Conservation (phyloP, 1,284 basidiomycete species). For the Amylostereum areolatum region DNA sequence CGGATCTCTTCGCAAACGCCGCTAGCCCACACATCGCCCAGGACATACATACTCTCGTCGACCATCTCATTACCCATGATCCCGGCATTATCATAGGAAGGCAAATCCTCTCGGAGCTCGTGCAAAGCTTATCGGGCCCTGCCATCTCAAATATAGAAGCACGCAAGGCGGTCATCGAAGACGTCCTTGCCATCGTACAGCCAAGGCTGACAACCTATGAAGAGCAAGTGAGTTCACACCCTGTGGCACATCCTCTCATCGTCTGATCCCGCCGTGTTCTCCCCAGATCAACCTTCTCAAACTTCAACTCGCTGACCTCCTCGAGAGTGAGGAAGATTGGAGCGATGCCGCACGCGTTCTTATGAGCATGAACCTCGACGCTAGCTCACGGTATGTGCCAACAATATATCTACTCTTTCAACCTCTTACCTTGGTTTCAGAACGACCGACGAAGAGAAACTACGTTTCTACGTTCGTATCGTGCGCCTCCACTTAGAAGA, state of each 20-base stretch:
- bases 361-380: constrained; percentile 87
- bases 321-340: constrained; percentile 93
- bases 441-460: constrained; percentile 79
- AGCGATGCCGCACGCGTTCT: constrained; percentile 86
- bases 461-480: constrained; percentile 89
- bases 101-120: constrained; percentile 79
- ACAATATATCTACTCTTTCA: neutral
- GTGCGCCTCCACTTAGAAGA: constrained; percentile 94
- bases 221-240: constrained; percentile 69
- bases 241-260: neutral
- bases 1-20: constrained; percentile 46
- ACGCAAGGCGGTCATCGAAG: constrained; percentile 66
- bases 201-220: constrained; percentile 84
- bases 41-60: constrained; percentile 64
- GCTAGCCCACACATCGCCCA: constrained; percentile 37
- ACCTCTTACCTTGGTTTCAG: constrained; percentile 27
- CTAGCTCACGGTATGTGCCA: constrained; percentile 69
- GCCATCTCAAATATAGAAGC: constrained; percentile 48
- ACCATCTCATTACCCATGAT: constrained; percentile 75
- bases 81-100: constrained; percentile 81
- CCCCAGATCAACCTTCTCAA: constrained; percentile 75
- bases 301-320: constrained; percentile 81
- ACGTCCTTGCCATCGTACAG: constrained; percentile 67
- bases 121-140: constrained; percentile 54
- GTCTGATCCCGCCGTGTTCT: constrained; percentile 7